Evolutionary conservation across 73 alveolate species (phyloP).

Genomic region (Paramecium pentaurelia): DNA sequence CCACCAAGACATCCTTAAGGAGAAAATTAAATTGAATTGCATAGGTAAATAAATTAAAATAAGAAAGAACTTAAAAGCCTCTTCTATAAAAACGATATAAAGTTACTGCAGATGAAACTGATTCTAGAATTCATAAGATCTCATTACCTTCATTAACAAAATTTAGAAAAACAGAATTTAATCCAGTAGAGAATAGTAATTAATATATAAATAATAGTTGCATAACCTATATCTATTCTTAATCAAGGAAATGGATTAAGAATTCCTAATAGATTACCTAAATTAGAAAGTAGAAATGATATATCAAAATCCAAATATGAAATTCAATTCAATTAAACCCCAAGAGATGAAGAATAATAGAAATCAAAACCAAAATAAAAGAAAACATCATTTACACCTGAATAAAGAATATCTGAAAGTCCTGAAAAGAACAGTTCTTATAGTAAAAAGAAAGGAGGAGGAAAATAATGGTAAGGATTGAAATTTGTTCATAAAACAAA

Average conservation of each 20-base stretch:
- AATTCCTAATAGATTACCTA: not conserved
- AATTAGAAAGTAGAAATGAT: not conserved
- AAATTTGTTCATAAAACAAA: slow-evolving; percentile 27
- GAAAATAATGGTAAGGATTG: not conserved
- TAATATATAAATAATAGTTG: not conserved
- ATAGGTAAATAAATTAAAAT: not conserved
- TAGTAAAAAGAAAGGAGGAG: not conserved
- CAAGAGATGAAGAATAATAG: not conserved
- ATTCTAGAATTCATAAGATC: not conserved
- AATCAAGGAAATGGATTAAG: slow-evolving; percentile 14
- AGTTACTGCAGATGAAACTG: not conserved
- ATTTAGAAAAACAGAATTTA: not conserved
- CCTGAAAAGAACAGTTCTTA: not conserved
- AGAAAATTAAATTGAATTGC: not conserved
- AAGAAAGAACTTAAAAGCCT: not conserved
- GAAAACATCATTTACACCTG: not conserved
- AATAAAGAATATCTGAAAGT: not conserved
- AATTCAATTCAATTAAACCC: not conserved
- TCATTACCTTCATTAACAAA: not conserved
- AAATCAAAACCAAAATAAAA: not conserved
- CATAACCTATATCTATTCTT: not conserved
- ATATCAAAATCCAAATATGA: not conserved
- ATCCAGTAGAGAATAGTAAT: not conserved
- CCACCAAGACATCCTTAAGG: not conserved
- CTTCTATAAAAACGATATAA: not conserved